Conservation (phyloP, 495 filamentous ascomycete species). For the Acidomyces sp. region DNA sequence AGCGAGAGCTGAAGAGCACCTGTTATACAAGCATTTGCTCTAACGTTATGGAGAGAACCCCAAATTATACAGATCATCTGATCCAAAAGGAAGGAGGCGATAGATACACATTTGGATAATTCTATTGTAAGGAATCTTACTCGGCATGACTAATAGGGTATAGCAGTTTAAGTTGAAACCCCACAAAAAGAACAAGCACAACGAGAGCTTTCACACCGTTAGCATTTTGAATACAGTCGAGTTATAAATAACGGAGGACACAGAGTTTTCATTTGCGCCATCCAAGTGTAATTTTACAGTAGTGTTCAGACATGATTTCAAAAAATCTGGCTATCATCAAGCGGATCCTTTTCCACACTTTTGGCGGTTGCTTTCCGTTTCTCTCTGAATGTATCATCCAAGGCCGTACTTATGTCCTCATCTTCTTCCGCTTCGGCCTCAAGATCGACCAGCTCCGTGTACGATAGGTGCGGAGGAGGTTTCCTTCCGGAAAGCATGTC, state of each 20-base stretch:
- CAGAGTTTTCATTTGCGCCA: background rate
- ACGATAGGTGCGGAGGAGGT: conserved; percentile 8
- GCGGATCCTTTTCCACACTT: conserved; percentile 4
- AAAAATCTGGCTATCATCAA: conserved; percentile 19
- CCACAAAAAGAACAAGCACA: too few species aligned
- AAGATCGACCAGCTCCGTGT: conserved; percentile 11
- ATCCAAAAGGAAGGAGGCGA: too few species aligned
- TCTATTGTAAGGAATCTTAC: too few species aligned
- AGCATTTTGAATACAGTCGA: background rate
- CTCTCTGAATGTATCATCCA: conserved; percentile 27
- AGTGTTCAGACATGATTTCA: background rate
- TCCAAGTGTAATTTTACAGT: background rate
- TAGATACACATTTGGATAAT: too few species aligned
- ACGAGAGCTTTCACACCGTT: too few species aligned
- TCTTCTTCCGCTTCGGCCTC: conserved; percentile 12
- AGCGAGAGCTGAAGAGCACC: too few species aligned
- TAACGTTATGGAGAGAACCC: too few species aligned
- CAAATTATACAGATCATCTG: too few species aligned
- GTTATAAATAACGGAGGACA: background rate
- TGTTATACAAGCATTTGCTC: too few species aligned
- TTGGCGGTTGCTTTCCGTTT: conserved; percentile 7
- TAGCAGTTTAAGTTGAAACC: background rate
- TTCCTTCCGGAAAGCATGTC: conserved; percentile 27
- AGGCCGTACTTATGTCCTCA: conserved; percentile 5
- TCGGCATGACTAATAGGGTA: too few species aligned